A percentile compares a stretch with the other conserved stretches of the same genome.
phyloP scores from a whole-genome alignment of 352 stramenopile species.

The Phytopythium ostracodes region DNA sequence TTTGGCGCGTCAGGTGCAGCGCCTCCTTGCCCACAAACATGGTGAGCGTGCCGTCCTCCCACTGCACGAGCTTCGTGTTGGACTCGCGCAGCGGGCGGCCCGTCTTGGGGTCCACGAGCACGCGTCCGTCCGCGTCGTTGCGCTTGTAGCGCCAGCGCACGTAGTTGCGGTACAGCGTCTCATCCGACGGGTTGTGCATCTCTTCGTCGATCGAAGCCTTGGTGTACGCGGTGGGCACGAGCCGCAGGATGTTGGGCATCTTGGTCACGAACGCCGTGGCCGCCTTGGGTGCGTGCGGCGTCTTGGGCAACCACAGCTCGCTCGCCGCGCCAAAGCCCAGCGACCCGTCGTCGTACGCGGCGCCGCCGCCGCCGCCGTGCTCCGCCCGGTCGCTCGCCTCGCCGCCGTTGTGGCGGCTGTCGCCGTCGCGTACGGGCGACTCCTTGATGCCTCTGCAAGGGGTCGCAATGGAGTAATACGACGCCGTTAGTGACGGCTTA shows the following conservation, averaged over 20 bases:
- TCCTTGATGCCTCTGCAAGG: conserved; percentile 76
- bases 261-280: conserved; percentile 71
- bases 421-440: conserved; percentile 56
- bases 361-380: conserved; percentile 14
- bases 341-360: conserved; percentile 4
- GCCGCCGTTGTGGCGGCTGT: conserved; percentile 30
- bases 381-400: conserved; percentile 31
- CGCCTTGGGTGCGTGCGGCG: conserved; percentile 58
- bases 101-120: conserved; percentile 64
- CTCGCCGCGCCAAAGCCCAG: conserved; percentile 30
- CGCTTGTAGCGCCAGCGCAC: conserved; percentile 79
- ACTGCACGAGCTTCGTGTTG: conserved; percentile 84
- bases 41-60: conserved; percentile 81
- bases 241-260: conserved; percentile 84
- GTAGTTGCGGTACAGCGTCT: conserved; percentile 86
- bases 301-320: conserved; percentile 75
- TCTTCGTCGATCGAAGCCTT: conserved; percentile 70
- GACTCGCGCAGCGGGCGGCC: conserved; percentile 56
- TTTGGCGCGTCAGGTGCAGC: conserved; percentile 77
- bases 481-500: background rate
- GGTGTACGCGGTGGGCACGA: conserved; percentile 76
- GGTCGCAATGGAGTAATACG: background rate
- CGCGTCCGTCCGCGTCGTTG: conserved; percentile 46
- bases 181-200: conserved; percentile 80
- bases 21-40: conserved; percentile 85